These are phyloP conservation scores for Phaffomyces thermotolerans DNA, from an alignment of 805 yeast genomes.

Conservation along the genomic window DNA sequence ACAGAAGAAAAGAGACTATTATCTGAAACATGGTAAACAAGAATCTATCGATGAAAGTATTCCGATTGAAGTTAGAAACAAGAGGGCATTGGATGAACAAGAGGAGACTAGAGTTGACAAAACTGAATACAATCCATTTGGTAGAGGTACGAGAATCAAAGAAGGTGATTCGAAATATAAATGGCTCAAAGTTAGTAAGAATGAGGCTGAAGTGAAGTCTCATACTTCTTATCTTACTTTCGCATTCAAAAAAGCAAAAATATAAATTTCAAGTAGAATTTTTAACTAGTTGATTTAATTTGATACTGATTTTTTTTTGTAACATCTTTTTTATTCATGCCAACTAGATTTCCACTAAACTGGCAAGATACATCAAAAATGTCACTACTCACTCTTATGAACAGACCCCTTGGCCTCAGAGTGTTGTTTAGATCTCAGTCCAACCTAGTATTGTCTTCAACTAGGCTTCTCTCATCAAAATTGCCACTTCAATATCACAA, in stretches of 20 bases:
- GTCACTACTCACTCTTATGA: not conserved
- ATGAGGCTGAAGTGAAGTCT: slow-evolving; percentile 80
- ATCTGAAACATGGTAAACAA: slow-evolving; percentile 19
- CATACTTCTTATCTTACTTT: slow-evolving; percentile 93
- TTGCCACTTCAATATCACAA: not conserved
- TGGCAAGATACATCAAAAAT: not conserved
- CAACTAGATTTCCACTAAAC: not conserved
- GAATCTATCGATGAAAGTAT: slow-evolving; percentile 18
- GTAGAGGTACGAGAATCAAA: slow-evolving; percentile 73
- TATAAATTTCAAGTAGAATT: not conserved
- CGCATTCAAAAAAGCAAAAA: slow-evolving; percentile 46
- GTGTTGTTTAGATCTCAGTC: not conserved
- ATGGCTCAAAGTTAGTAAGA: slow-evolving; percentile 81
- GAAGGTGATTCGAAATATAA: slow-evolving; percentile 80
- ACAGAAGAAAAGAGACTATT: slow-evolving; percentile 39
- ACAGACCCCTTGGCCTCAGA: not conserved
- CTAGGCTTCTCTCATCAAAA: not conserved
- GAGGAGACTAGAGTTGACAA: slow-evolving; percentile 27
- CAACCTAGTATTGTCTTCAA: not conserved
- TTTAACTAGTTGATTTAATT: too few relatives aligned
- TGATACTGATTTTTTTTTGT: too few relatives aligned
- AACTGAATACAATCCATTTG: slow-evolving; percentile 83
- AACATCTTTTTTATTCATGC: not conserved
- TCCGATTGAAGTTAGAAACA: slow-evolving; percentile 19
- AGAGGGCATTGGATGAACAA: slow-evolving; percentile 19